phyloP scores from a whole-genome alignment of 1,284 basidiomycete species.

The Austroboletus niveus region DNA sequence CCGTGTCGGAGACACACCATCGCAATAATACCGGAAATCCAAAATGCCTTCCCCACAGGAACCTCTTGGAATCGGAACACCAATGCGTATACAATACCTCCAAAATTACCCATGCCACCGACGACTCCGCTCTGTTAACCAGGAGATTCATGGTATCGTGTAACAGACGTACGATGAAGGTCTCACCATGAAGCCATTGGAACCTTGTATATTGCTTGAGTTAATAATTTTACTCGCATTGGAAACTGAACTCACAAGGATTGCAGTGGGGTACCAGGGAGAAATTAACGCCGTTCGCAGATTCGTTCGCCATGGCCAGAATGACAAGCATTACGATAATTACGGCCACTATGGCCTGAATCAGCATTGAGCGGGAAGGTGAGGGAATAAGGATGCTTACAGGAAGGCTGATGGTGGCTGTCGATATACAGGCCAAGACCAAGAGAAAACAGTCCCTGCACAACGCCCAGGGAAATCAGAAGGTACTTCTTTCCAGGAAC shows the following conservation, averaged over 20 bases:
- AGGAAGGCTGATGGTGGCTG: slow-evolving; percentile 23
- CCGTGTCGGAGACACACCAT: slow-evolving; percentile 20
- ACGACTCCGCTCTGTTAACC: slow-evolving; percentile 44
- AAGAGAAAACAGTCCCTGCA: slow-evolving; percentile 48
- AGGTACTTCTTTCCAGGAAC: slow-evolving; percentile 52
- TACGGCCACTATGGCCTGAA: slow-evolving; percentile 17
- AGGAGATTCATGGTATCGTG: background rate
- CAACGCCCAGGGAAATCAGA: slow-evolving; percentile 42
- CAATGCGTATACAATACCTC: slow-evolving; percentile 50
- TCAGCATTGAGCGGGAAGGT: background rate
- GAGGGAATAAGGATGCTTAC: slow-evolving; percentile 9
- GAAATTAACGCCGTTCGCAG: slow-evolving; percentile 55
- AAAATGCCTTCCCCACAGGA: slow-evolving; percentile 43
- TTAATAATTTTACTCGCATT: slow-evolving; percentile 4
- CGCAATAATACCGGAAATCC: slow-evolving; percentile 43
- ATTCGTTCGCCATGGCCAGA: slow-evolving; percentile 30
- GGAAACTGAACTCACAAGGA: slow-evolving; percentile 33
- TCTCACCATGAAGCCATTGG: slow-evolving; percentile 37
- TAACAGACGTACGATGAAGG: background rate
- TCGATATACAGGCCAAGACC: slow-evolving; percentile 49
- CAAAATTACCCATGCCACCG: slow-evolving; percentile 52
- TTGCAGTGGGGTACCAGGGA: slow-evolving; percentile 54
- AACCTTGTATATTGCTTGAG: slow-evolving; percentile 24
- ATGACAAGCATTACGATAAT: slow-evolving; percentile 32
- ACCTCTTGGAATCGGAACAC: slow-evolving; percentile 49